These are phyloP conservation scores for Thelonectria rubi DNA, from an alignment of 2,329 filamentous ascomycete species.

Conservation along the genomic window DNA sequence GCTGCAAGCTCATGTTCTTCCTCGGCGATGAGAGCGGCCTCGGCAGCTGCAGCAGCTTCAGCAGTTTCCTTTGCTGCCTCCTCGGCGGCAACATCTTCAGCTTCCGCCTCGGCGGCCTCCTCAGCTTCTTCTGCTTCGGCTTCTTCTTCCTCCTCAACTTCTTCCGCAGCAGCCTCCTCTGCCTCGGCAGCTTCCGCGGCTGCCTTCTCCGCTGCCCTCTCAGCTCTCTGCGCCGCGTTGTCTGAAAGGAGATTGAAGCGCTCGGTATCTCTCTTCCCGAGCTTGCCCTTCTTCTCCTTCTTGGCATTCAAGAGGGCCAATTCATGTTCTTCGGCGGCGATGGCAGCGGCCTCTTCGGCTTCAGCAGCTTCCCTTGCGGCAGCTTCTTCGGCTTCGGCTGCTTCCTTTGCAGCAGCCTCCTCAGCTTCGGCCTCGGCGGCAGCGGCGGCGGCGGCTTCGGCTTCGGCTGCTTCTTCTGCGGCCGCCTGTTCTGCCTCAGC, in stretches of 20 bases:
- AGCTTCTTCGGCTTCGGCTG: slow-evolving; percentile 40
- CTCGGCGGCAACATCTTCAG: slow-evolving; percentile 24
- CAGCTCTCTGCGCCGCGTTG: slow-evolving; percentile 47
- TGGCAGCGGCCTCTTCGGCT: slow-evolving; percentile 15
- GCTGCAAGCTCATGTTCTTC: slow-evolving; percentile 35
- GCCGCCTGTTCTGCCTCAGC: slow-evolving; percentile 48
- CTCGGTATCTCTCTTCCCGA: slow-evolving; percentile 57
- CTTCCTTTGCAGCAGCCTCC: slow-evolving; percentile 45
- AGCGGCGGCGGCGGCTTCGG: slow-evolving; percentile 32
- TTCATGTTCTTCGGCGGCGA: slow-evolving; percentile 51
- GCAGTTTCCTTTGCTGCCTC: slow-evolving; percentile 31
- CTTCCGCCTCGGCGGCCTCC: slow-evolving; percentile 16
- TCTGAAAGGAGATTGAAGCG: slow-evolving; percentile 51
- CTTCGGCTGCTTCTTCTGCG: slow-evolving; percentile 34
- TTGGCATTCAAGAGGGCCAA: slow-evolving; percentile 50
- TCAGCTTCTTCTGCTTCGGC: slow-evolving; percentile 35
- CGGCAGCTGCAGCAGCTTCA: slow-evolving; percentile 1
- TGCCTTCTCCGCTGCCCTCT: slow-evolving; percentile 43
- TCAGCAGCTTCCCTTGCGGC: slow-evolving; percentile 39
- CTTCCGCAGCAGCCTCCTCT: slow-evolving; percentile 43
- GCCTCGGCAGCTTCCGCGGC: slow-evolving; percentile 26
- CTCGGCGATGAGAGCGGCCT: neutral
- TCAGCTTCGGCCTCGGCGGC: slow-evolving; percentile 32
- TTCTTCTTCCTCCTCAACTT: slow-evolving; percentile 39
- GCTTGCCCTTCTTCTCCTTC: slow-evolving; percentile 54